Evolutionary conservation across 257 asterid genomes (phyloP).

Genomic region (Solanum paucissectum): DNA sequence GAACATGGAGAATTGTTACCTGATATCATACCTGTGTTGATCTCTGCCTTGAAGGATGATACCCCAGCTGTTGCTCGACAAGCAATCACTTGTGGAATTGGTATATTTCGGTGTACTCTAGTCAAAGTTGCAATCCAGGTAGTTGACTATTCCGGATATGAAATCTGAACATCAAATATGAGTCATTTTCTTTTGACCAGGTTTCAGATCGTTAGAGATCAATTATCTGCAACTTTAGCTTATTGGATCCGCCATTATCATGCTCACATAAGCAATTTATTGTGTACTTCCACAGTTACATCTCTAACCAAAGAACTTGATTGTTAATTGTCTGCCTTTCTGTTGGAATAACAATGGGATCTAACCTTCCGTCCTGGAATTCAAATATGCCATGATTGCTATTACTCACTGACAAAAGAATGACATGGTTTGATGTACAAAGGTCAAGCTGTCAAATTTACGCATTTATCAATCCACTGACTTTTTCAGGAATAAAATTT

Average conservation of each 20-base stretch:
- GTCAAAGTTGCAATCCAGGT: constrained; percentile 72
- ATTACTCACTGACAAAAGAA: neutral
- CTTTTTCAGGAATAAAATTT: neutral
- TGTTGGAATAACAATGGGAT: neutral
- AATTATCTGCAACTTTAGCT: neutral
- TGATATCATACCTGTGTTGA: constrained; percentile 66
- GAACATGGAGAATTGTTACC: constrained; percentile 66
- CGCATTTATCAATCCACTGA: neutral
- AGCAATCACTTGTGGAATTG: constrained; percentile 70
- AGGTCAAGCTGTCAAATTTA: neutral
- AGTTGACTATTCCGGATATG: constrained; percentile 7
- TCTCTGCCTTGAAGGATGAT: constrained; percentile 60
- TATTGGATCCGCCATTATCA: neutral
- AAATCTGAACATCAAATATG: neutral
- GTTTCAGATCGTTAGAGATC: neutral
- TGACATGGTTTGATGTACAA: neutral
- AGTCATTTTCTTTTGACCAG: constrained; percentile 4
- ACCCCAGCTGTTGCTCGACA: constrained; percentile 94
- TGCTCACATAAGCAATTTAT: neutral
- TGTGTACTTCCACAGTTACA: neutral
- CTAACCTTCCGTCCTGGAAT: neutral
- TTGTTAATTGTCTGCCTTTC: neutral
- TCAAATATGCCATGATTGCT: neutral
- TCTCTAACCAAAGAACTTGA: neutral
- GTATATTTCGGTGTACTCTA: constrained; percentile 60